These are phyloP conservation scores for Williopsis jadinii DNA, from an alignment of 1,139 yeast species.

Conservation along the genomic window DNA sequence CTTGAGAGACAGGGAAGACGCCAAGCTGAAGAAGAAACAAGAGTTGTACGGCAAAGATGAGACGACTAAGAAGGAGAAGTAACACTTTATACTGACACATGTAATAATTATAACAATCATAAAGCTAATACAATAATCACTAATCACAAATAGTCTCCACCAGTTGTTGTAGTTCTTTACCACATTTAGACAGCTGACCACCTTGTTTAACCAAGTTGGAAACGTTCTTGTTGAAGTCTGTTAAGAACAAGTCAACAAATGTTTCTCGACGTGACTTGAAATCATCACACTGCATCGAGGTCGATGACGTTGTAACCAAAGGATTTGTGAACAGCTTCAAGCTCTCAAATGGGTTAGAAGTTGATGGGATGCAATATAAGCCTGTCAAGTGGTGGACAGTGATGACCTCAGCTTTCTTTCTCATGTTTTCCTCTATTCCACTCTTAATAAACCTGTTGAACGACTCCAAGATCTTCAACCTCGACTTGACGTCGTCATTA, in stretches of 20 bases:
- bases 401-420: slow-evolving; percentile 6
- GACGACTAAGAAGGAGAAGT: slow-evolving; percentile 1
- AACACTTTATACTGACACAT: background rate
- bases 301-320: slow-evolving; percentile 16
- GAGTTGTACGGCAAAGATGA: slow-evolving; percentile 8
- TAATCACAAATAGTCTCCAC: background rate
- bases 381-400: slow-evolving; percentile 37
- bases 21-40: slow-evolving; percentile 19
- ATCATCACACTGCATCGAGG: slow-evolving; percentile 44
- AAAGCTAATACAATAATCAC: background rate
- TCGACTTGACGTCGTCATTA: slow-evolving; percentile 28
- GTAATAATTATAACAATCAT: background rate
- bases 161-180: slow-evolving; percentile 28
- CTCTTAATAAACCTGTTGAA: slow-evolving; percentile 34
- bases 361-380: slow-evolving; percentile 45
- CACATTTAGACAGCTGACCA: slow-evolving; percentile 64
- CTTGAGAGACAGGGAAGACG: slow-evolving; percentile 36
- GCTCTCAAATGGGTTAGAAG: slow-evolving; percentile 55
- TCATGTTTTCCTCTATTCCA: slow-evolving; percentile 29
- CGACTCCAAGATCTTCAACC: slow-evolving; percentile 28
- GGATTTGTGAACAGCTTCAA: slow-evolving; percentile 45
- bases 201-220: slow-evolving; percentile 56
- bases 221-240: slow-evolving; percentile 46
- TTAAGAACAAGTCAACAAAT: slow-evolving; percentile 44
- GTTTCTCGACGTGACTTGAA: slow-evolving; percentile 52